Evolutionary conservation across 2,329 filamentous ascomycete genomes (phyloP).

Genomic region (Graphiopsis chlorocephala): DNA sequence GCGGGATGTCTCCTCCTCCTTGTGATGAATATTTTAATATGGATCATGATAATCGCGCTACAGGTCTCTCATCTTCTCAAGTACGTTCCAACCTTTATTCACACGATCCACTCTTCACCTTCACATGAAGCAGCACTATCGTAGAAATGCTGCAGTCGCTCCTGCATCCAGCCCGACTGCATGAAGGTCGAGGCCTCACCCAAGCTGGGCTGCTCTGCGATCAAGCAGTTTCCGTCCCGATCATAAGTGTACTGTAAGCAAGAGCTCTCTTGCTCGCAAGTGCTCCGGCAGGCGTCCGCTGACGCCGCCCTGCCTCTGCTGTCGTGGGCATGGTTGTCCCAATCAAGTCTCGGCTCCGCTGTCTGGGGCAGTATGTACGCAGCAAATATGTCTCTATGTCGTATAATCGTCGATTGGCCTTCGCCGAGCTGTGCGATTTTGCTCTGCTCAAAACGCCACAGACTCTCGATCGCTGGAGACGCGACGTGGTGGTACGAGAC

Average conservation of each 20-base stretch:
- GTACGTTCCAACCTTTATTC: background rate
- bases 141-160: slow-evolving; percentile 18
- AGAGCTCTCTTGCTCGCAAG: slow-evolving; percentile 18
- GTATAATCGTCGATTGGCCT: slow-evolving; percentile 16
- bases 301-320: slow-evolving; percentile 17
- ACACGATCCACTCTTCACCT: slow-evolving; percentile 6
- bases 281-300: slow-evolving; percentile 22
- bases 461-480: slow-evolving; percentile 21
- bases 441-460: slow-evolving; percentile 31
- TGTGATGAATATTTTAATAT: background rate
- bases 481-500: slow-evolving; percentile 29
- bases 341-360: slow-evolving; percentile 17
- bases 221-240: slow-evolving; percentile 17
- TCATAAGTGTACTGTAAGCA: slow-evolving; percentile 27
- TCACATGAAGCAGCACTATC: background rate
- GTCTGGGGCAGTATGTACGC: slow-evolving; percentile 26
- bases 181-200: slow-evolving; percentile 21
- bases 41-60: background rate
- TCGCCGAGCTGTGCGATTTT: slow-evolving; percentile 19
- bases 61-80: background rate
- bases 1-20: background rate
- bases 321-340: slow-evolving; percentile 28
- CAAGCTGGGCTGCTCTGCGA: slow-evolving; percentile 17
- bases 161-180: slow-evolving; percentile 26
- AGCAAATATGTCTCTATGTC: slow-evolving; percentile 26